These are phyloP conservation scores for Diaporthe aspalathi DNA, from an alignment of 2,329 filamentous ascomycete species.

Conservation along the genomic window DNA sequence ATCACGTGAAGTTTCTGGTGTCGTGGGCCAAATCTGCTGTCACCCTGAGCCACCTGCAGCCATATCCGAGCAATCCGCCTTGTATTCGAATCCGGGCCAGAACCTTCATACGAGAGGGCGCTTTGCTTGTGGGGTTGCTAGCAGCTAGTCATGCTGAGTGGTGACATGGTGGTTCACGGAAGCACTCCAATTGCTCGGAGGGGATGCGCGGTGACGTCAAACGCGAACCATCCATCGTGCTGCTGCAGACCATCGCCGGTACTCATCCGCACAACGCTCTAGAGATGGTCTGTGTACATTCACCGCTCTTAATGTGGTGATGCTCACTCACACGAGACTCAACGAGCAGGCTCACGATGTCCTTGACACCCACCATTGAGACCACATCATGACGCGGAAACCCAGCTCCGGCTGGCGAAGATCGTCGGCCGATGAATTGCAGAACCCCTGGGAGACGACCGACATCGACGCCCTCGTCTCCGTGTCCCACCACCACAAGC, in stretches of 20 bases:
- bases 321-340: not conserved
- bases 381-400: slow-evolving; percentile 16
- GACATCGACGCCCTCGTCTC: slow-evolving; percentile 26
- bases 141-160: slow-evolving; percentile 25
- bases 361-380: not conserved
- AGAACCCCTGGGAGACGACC: slow-evolving; percentile 1
- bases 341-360: not conserved
- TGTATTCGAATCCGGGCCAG: not conserved
- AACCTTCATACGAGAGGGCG: not conserved
- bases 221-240: not conserved
- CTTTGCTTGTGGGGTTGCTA: slow-evolving; percentile 6
- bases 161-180: slow-evolving; percentile 13
- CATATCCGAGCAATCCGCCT: not conserved
- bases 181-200: slow-evolving; percentile 22
- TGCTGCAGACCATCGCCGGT: slow-evolving; percentile 1
- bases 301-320: not conserved
- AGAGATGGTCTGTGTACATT: not conserved
- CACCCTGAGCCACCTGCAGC: not conserved
- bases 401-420: slow-evolving; percentile 10
- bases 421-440: not conserved
- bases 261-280: not conserved
- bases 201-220: slow-evolving; percentile 26
- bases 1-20: not conserved
- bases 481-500: slow-evolving; percentile 9
- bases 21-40: not conserved